These are phyloP conservation scores for Glycine tomentella DNA, from an alignment of 306 rosid genomes.

Conservation along the genomic window DNA sequence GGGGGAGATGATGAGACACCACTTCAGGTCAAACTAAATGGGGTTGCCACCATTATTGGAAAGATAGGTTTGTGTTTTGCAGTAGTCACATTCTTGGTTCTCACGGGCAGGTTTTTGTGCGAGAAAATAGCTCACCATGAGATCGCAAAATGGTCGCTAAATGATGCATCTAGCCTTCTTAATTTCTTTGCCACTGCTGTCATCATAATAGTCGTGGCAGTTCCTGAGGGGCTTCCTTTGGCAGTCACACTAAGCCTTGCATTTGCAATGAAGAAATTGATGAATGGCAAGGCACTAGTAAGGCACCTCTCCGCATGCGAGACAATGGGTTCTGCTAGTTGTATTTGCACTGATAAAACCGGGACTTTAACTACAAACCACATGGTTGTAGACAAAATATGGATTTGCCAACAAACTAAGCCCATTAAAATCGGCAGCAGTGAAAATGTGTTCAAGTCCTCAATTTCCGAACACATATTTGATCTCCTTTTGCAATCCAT, in stretches of 20 bases:
- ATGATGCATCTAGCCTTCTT: slow-evolving; percentile 67
- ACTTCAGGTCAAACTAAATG: slow-evolving; percentile 90
- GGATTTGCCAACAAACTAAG: slow-evolving; percentile 70
- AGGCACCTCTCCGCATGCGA: slow-evolving; percentile 94
- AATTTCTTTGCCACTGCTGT: slow-evolving; percentile 85
- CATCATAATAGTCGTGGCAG: slow-evolving; percentile 90
- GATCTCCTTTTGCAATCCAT: slow-evolving; percentile 76
- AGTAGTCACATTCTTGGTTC: slow-evolving; percentile 72
- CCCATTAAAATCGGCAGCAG: slow-evolving; percentile 16
- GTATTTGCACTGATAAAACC: slow-evolving; percentile 91
- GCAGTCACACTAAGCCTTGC: slow-evolving; percentile 97
- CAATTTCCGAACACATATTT: slow-evolving; percentile 48
- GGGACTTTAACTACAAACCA: slow-evolving; percentile 94
- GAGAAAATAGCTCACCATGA: slow-evolving; percentile 52
- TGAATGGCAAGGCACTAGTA: slow-evolving; percentile 87
- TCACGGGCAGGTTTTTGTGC: slow-evolving; percentile 68
- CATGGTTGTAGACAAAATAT: slow-evolving; percentile 79
- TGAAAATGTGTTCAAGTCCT: slow-evolving; percentile 51
- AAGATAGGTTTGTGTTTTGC: slow-evolving; percentile 87
- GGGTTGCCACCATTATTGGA: slow-evolving; percentile 92
- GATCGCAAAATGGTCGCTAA: slow-evolving; percentile 61
- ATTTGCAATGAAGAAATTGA: slow-evolving; percentile 88
- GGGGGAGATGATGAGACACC: slow-evolving; percentile 95
- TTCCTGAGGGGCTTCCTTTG: slow-evolving; percentile 89
- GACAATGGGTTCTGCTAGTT: slow-evolving; percentile 88